Base-by-base conservation (phyloP, 2,329 filamentous ascomycete species). In the Alternaria tenuissima region DNA sequence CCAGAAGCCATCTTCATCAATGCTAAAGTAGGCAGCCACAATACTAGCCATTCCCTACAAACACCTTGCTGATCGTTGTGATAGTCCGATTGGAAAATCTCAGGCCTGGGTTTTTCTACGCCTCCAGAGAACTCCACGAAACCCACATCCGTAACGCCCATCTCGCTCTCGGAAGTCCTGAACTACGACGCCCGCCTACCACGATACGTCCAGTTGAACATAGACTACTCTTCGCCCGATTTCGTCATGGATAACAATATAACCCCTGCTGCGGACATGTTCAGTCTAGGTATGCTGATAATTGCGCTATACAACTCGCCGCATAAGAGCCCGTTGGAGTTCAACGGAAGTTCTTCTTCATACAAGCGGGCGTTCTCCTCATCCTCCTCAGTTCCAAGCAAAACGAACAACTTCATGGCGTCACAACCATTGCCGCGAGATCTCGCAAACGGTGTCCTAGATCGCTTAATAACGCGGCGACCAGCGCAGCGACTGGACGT, bases 51-150 rank as follows among this genome's bases (percentile, higher is more conserved):
- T 53, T 47, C 51, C 36, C 48, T 52, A 8, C 28, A 55, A 57
- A 30, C 42, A 38, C 24, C 38, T 59, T 68, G 55, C 78, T 79
- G 65, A 79, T 74, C 47, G 14, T 52, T 18, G 63, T 59, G 63
- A 72, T 72, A 92, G 89, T 96, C 92, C 48, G 95, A 99, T 79
- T 99, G 95, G 95, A 99, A 99, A 78, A 92, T 99, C 62, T 94
- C 93, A 69, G 95, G 94, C n/a, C 85, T 99, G 39, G 88, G 91
- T 0, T 99, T 97, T 78, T 92, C 91, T 75, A 91, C 91, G 46
- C 91, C 93, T 14, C 88, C 92, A 49, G 91, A 93, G 68, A 86
- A 87, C 69, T 91, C 91, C 20, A 89, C 88, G 28, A 89, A 91
- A 67, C 84, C 89, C 46, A 91, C 92, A 3, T 90, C 92, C 4